Base-by-base conservation (phyloP, 2,329 filamentous ascomycete genomes). In the Lasiodiplodia citricola region DNA sequence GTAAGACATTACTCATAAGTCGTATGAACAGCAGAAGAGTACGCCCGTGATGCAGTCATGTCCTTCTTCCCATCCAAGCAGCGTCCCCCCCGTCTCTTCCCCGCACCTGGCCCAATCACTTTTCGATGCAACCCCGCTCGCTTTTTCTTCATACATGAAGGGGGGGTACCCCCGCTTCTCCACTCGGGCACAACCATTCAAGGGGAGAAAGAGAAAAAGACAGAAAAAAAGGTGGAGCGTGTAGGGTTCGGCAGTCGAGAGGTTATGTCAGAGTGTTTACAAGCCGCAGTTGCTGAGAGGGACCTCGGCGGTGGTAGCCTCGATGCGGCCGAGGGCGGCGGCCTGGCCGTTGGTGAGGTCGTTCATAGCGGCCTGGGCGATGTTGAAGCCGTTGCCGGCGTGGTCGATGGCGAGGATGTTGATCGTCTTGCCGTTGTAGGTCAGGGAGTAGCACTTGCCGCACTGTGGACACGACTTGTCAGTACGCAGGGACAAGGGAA, bases 391-490 rank as follows among this genome's bases (percentile, higher is more conserved):
- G 50, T 76, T 76, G 4, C 75, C 81, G 3, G 81, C 74, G 70
- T 79, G 77, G 72, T 87, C 86, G 54, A 87, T 78, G 2, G 82
- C 86, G 18, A 84, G 76, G 28, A 87, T 77, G 70, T 83, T 82
- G 75, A 87, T 81, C 55, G 79, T 82, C 64, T 80, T 77, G 69
- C 79, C 79, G 57, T 82, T 80, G 76, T 83, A 87, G 55, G 80
- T 81, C 67, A 87, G 72, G 65, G 79, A 75, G 75, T 85, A 87
- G 80, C 86, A 87, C 55, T 81, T 83, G 60, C 85, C 85, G 74
- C 86, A 87, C 75, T 84, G 72, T 51, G 56, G 55, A 31, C 2
- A 23, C n/a, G n/a, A 10, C 18, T 25, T 23, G 44, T 66, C 31
- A 66, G 62, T 44, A 23, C 18, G n/a, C 21, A 21, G 18, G 44